Percentiles rank a stretch among this genome's conserved stretches.
phyloP scores from a whole-genome alignment of 768 basidiomycete species.

The Coprinopsis cinerea region DNA sequence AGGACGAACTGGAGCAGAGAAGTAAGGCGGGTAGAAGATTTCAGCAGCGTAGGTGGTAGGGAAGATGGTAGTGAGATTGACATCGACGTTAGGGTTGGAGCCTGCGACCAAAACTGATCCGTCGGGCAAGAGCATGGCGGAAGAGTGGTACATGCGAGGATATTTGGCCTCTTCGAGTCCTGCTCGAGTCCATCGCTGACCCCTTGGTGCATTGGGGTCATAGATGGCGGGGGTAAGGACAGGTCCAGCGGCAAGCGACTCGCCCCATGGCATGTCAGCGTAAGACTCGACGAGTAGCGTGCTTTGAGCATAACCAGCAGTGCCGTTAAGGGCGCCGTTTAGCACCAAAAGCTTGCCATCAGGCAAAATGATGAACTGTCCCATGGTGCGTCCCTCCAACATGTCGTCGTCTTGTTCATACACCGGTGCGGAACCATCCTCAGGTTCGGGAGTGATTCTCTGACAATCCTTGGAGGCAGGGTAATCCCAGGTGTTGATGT shows the following conservation, averaged over 20 bases:
- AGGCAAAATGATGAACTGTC: constrained; percentile 82
- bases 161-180: constrained; percentile 59
- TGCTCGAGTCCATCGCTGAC: constrained; percentile 67
- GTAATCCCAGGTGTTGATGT: constrained; percentile 66
- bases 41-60: constrained; percentile 81
- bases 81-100: constrained; percentile 89
- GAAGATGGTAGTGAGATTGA: constrained; percentile 53
- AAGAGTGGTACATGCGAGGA: constrained; percentile 87
- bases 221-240: constrained; percentile 78
- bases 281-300: constrained; percentile 42
- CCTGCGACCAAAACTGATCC: constrained; percentile 85
- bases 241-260: constrained; percentile 77
- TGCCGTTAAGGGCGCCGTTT: constrained; percentile 82
- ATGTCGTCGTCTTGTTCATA: constrained; percentile 75
- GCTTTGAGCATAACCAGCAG: constrained; percentile 74
- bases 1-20: constrained; percentile 63
- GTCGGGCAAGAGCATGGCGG: constrained; percentile 83
- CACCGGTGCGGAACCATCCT: constrained; percentile 50
- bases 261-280: constrained; percentile 58
- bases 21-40: constrained; percentile 91
- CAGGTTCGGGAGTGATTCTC: constrained; percentile 81
- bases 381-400: constrained; percentile 79
- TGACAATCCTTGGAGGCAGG: constrained; percentile 73
- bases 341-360: constrained; percentile 73
- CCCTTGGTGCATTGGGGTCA: constrained; percentile 65